phyloP scores from a whole-genome alignment of 1,284 basidiomycete species.

The Exobasidium cylindrosporum region DNA sequence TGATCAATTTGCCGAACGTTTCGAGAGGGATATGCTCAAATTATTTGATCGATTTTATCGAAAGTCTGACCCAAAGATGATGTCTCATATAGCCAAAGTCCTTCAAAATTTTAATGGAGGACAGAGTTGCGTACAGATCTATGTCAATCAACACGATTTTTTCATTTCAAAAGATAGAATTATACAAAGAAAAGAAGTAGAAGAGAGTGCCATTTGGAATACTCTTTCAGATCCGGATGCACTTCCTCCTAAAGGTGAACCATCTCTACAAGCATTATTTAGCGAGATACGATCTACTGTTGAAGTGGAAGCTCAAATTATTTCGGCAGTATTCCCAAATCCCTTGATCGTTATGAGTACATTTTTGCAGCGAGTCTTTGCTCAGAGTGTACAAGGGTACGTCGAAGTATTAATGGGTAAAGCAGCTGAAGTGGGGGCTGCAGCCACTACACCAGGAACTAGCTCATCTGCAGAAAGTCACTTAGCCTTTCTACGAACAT shows the following conservation, averaged over 20 bases:
- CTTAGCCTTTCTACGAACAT: slow-evolving; percentile 82
- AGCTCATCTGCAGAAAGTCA: slow-evolving; percentile 5
- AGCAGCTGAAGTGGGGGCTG: slow-evolving; percentile 35
- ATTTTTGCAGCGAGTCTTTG: slow-evolving; percentile 94
- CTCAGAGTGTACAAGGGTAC: slow-evolving; percentile 67
- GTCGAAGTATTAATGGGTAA: slow-evolving; percentile 53
- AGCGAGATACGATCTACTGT: slow-evolving; percentile 85
- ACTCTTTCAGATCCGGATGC: slow-evolving; percentile 64
- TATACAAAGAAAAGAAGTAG: slow-evolving; percentile 63
- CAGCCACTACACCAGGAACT: slow-evolving; percentile 9
- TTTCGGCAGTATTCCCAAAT: slow-evolving; percentile 96
- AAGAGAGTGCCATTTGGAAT: slow-evolving; percentile 73
- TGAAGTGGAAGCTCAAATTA: slow-evolving; percentile 93
- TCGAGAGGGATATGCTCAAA: slow-evolving; percentile 96
- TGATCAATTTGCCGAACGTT: slow-evolving; percentile 94
- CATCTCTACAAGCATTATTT: slow-evolving; percentile 76
- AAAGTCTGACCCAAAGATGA: slow-evolving; percentile 96
- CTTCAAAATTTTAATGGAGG: slow-evolving; percentile 98
- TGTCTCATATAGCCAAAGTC: slow-evolving; percentile 98
- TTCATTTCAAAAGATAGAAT: slow-evolving; percentile 64
- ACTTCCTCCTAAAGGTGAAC: slow-evolving; percentile 74
- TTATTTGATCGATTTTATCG: slow-evolving; percentile 84
- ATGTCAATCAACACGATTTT: slow-evolving; percentile 94
- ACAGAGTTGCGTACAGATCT: slow-evolving; percentile 92
- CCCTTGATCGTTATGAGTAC: slow-evolving; percentile 98